Evolutionary conservation across 73 alveolate species (phyloP), one percentile per base, ranked within the genome.

Genomic region (Paraurostyla sp.): DNA sequence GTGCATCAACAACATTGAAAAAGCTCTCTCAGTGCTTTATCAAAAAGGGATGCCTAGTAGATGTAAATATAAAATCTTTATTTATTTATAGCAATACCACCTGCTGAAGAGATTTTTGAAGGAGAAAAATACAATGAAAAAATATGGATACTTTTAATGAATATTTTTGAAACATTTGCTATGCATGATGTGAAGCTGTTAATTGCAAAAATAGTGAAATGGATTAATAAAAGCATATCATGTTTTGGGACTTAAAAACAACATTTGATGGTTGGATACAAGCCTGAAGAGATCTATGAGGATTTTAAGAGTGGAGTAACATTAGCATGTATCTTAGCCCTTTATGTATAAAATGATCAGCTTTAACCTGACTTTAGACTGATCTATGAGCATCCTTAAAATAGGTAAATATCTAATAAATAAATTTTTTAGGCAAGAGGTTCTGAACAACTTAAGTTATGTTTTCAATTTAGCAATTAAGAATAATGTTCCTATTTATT

Each of bases 31-130:
- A 4, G 58, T 81, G 9, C 71, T 81, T 0, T 81, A 58, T 38
- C 60, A 81, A 43, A 81, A 81, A 45, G 80, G 83, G 27, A 83
- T 83, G 16, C 69, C 91, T 35, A 45, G 73, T 33, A 57, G 91
- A 81, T 73, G 88, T 76, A 76, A 51, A 25, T 41, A 20, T 13
- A 25, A 30, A 11, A 0, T 36, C 18, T 6, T 51, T 32, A 20
- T 29, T 25, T 15, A 9, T 16, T 45, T 42, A 20, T 48, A 51
- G 71, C 30, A 50, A 58, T 81, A 57, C 91, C 91, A 0, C 9
- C 83, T 25, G 91, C 91, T 3, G 91, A 81, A 23, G 91, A 81
- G 35, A 41, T 81, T 15, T 81, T 57, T 65, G 91, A 81, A 9
- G 91, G 91, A 11, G 91, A 81, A 4, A 81, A 81, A 59, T 9